Evolutionary conservation across 2,329 filamentous ascomycete genomes (phyloP), one percentile per base, ranked within the genome.

Genomic region (Aspergillus alliaceus): DNA sequence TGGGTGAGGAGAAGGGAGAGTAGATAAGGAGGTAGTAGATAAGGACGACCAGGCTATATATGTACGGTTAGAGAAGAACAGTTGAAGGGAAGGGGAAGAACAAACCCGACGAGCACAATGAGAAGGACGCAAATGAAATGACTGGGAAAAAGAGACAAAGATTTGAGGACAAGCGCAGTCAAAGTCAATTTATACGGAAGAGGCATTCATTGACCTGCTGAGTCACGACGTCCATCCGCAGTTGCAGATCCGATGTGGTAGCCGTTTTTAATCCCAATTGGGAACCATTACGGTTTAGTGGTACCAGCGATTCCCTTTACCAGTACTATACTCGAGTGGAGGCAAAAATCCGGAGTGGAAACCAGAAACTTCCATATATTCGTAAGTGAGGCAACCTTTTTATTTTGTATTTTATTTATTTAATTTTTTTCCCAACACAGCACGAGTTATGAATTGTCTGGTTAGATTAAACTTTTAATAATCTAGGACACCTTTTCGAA

Each of bases 171-270:
- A n/a, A 62, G 53, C 35, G 59, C 53, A 57, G 56, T 50, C 51
- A 64, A 60, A 64, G 62, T 63, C 62, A 64, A 64, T 64, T 64
- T 64, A 64, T 63, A 63, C 47, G 56, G 59, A 57, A 34, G 54
- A 34, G 39, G 54, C 37, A 55, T 57, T 59, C 57, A 57, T 55
- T 52, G 53, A 32, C 56, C 49, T 57, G 60, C 60, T 62, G 60
- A 60, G 56, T 60, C 60, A 62, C 57, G 44, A 40, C 51, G 32
- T 18, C 22, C 27, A 29, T 9, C 9, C 9, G 27, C 27, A 29
- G 27, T 5, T 50, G 48, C 40, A 57, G 54, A 59, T 57, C 54
- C 51, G 52, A 58, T 51, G 47, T 58, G 51, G 51, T 54, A 32
- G 54, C 54, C 29, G 44, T 56, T 42, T 42, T n/a, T n/a, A 27